phyloP scores from a whole-genome alignment of 2,329 filamentous ascomycete genomes.

The Emergomyces africanus region DNA sequence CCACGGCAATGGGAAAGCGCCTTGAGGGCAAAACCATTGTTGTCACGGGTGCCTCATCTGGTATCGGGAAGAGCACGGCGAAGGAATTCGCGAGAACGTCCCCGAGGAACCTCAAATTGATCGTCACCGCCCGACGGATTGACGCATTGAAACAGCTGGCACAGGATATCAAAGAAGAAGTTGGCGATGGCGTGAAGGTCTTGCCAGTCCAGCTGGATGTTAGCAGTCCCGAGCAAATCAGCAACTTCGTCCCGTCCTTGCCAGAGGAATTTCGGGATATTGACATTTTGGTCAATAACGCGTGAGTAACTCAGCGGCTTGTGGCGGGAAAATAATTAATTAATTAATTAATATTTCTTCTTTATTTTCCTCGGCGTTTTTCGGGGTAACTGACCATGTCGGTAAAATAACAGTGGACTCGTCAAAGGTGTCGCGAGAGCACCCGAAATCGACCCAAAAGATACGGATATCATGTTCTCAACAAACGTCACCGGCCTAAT shows the following conservation, averaged over 20 bases:
- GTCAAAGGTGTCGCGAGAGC: constrained; percentile 81
- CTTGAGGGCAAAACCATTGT: constrained; percentile 87
- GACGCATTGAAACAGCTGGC: constrained; percentile 68
- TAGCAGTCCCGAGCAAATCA: constrained; percentile 62
- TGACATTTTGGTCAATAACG: constrained; percentile 89
- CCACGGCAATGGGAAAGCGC: constrained; percentile 62
- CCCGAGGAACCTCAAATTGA: constrained; percentile 64
- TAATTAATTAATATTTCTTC: neutral
- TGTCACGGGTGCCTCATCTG: constrained; percentile 84
- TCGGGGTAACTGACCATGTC: neutral
- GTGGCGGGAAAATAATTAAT: neutral
- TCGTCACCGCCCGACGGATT: constrained; percentile 76
- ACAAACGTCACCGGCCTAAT: constrained; percentile 94
- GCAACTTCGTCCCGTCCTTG: constrained; percentile 56
- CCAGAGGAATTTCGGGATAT: constrained; percentile 75
- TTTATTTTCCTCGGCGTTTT: neutral
- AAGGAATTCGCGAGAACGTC: constrained; percentile 84
- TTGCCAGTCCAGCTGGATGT: constrained; percentile 77
- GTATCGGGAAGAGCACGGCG: constrained; percentile 66
- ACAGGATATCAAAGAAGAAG: constrained; percentile 60
- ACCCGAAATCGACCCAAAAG: constrained; percentile 66
- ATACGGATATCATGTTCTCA: constrained; percentile 76
- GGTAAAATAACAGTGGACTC: constrained; percentile 49
- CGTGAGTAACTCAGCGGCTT: constrained; percentile 43
- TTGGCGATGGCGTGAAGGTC: constrained; percentile 69